Base-by-base conservation (phyloP, 2,329 filamentous ascomycete species). In the Pseudopithomyces maydicus region DNA sequence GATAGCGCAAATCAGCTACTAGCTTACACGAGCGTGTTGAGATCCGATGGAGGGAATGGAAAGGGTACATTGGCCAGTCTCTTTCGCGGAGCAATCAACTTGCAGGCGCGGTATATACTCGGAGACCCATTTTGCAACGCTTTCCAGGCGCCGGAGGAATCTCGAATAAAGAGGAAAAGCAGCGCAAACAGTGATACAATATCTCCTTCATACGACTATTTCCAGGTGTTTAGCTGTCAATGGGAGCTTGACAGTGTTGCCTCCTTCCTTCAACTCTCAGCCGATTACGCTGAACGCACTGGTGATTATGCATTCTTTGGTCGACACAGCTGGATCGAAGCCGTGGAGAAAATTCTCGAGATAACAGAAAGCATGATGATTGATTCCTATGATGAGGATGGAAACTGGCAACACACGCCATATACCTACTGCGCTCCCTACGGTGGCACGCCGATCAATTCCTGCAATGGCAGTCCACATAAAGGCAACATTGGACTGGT, bases 71-170 rank as follows among this genome's bases (percentile, higher is more conserved):
- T 91, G 7, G 87, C 88, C 17, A 84, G 83, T 8, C 76, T 91
- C 0, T 90, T 88, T 75, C 83, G 88, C 6, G 89, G 89, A 1
- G 83, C 89, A 1, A 89, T 91, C 71, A 91, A 91, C 69, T 79
- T 89, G 3, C 89, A 91, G 72, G 81, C 88, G 17, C 81, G 88
- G 22, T 91, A 90, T 69, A 83, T 91, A 48, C 78, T 85, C 46
- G 81, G 83, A 46, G 84, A 82, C 23, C 80, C 81, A 0, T 83
- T 80, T 66, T 83, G 81, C 74, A 82, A 84, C 62, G 77, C 79
- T 1, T 83, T 83, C 58, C 81, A 83, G 64, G 80, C 81, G 1
- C 81, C 81, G 0, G 70, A 74, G 1, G 81, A 83, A 58, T 80
- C 79, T 33, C 74, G 73, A 6, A 72, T 82, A 2, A 38, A 60